Evolutionary conservation across 1,139 yeast species (phyloP).

Genomic region (Blastobotrys proliferans): DNA sequence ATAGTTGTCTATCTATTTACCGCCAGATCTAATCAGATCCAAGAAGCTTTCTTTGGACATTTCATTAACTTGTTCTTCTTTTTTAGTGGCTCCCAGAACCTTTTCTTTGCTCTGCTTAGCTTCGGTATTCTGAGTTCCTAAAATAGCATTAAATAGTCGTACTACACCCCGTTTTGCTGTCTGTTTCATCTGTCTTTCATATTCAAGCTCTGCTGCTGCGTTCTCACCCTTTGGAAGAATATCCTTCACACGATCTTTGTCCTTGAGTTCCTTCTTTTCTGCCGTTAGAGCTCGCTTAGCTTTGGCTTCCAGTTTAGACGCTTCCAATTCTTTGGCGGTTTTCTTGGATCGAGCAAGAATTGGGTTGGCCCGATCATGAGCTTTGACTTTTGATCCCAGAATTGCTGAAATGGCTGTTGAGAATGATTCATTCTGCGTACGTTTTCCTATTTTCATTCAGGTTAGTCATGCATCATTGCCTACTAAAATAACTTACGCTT

Average conservation of each 20-base stretch:
- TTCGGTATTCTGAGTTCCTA: slow-evolving; percentile 64
- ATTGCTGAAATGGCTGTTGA: slow-evolving; percentile 83
- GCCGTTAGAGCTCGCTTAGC: slow-evolving; percentile 67
- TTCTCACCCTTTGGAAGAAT: slow-evolving; percentile 58
- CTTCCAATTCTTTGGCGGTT: slow-evolving; percentile 67
- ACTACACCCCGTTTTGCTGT: slow-evolving; percentile 94
- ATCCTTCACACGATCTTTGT: slow-evolving; percentile 62
- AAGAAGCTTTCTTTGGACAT: slow-evolving; percentile 85
- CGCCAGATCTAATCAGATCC: slow-evolving; percentile 69
- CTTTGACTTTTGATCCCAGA: slow-evolving; percentile 78
- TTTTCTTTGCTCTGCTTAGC: slow-evolving; percentile 31
- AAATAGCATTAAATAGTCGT: slow-evolving; percentile 81
- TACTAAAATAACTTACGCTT: slow-evolving; percentile 32
- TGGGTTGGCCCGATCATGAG: slow-evolving; percentile 84
- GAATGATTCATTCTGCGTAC: slow-evolving; percentile 64
- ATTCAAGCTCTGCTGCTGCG: slow-evolving; percentile 53
- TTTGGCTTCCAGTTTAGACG: slow-evolving; percentile 76
- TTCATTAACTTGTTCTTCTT: slow-evolving; percentile 64
- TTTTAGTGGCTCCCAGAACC: slow-evolving; percentile 33
- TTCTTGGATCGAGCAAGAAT: slow-evolving; percentile 71
- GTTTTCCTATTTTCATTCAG: slow-evolving; percentile 18
- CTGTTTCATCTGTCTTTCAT: slow-evolving; percentile 70
- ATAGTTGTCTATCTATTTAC: too few species aligned
- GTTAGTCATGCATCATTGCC: not conserved
- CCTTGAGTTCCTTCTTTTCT: slow-evolving; percentile 68